Conservation (phyloP, 2,329 filamentous ascomycete species). For the Cryphonectria carpinicola region DNA sequence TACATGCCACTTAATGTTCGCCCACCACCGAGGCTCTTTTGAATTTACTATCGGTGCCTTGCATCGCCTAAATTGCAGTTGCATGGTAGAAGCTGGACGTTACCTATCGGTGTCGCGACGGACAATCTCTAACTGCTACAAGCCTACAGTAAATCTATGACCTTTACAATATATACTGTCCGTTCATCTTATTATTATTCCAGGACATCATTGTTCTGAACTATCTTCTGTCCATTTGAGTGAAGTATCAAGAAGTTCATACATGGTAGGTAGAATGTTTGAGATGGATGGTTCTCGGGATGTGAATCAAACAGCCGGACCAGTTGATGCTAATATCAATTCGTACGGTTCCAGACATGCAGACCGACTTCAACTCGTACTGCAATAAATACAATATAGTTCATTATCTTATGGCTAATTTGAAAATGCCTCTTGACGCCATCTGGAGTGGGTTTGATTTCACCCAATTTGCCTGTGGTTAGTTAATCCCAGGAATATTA, state of each 20-base stretch:
- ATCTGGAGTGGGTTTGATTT: neutral
- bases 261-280: too few relatives aligned
- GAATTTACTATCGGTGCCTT: too few relatives aligned
- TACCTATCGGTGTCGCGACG: neutral
- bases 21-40: too few relatives aligned
- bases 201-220: too few relatives aligned
- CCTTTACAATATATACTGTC: neutral
- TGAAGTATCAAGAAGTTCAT: too few relatives aligned
- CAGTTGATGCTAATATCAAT: neutral
- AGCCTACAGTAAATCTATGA: neutral
- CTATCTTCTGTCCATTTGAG: too few relatives aligned
- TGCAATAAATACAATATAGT: neutral
- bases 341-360: neutral
- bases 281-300: neutral
- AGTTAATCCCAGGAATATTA: too few relatives aligned
- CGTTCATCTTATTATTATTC: neutral
- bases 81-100: too few relatives aligned
- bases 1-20: neutral
- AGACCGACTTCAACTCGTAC: neutral
- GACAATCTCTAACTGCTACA: neutral
- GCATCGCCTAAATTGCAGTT: too few relatives aligned
- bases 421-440: neutral
- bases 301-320: neutral
- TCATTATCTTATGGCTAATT: neutral
- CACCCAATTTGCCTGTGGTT: neutral